Base-by-base conservation (phyloP, 2,329 filamentous ascomycete species). In the Phyllosticta capitalensis region DNA sequence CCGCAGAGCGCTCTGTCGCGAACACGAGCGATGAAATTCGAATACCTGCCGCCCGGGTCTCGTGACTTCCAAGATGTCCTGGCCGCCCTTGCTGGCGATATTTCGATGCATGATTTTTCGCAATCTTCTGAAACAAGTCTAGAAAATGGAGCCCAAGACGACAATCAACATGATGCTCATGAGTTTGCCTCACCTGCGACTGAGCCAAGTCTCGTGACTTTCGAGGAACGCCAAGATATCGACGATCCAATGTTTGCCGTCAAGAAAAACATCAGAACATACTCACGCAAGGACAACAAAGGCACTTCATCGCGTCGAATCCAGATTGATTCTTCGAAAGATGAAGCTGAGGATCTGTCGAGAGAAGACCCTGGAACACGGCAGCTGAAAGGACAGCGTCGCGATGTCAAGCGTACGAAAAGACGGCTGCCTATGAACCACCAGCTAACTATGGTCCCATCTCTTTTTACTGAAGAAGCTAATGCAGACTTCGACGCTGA, bases 401-500 rank as follows among this genome's bases (percentile, higher is more conserved):
- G 10, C 9, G 7, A 6, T 45, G 38, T n/a, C 38, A 45, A 45
- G n/a, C 38, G 22, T 33, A 50, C 62, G 62, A 67, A 64, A 63
- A 65, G 63, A 62, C 54, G 61, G 19, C 56, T 68, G 30, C 64
- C 67, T 59, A 63, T 67, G 50, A 63, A 67, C 56, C 38, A n/a
- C 38, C 62, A 66, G 52, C 69, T 72, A 50, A 61, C 66, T 28
- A 55, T 71, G 22, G 56, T 67, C 24, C 67, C 68, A 56, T 67
- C 66, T 2, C 55, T 52, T 10, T 21, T 60, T 24, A 52, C 22
- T 60, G 22, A 56, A 59, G 45, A 52, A 9, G 24, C 45, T 10
- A 12, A 51, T 10, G 21, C 20, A 30, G 49, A 60, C 53, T 45
- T 51, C 28, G 51, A 38, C 6, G 59, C 54, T 57, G 54, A 61